phyloP scores from a whole-genome alignment of 371 early-diverging fungal genomes.

The Choanephora cucurbitarum region DNA sequence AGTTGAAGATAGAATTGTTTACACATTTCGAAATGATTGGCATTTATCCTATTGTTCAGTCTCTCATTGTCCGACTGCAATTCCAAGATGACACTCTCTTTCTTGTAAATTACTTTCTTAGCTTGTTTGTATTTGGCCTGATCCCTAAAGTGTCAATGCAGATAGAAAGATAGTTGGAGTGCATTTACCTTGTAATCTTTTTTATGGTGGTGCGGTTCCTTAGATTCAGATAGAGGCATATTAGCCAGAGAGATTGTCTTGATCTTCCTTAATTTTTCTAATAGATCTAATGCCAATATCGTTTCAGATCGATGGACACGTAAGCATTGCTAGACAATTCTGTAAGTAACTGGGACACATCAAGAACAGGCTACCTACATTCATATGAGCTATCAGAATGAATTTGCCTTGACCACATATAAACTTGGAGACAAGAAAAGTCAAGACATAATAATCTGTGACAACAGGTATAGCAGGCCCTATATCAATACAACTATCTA shows the following conservation, averaged over 20 bases:
- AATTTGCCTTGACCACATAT: slow-evolving; percentile 1
- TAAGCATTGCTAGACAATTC: not conserved
- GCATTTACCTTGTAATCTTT: not conserved
- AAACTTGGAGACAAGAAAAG: slow-evolving; percentile 1
- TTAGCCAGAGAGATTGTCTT: not conserved
- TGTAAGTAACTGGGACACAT: no score
- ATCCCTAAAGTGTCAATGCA: not conserved
- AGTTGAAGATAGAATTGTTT: no score
- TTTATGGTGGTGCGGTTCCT: not conserved
- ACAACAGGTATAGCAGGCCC: not conserved
- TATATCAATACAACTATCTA: not conserved
- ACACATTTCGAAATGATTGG: not conserved
- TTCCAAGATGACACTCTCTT: not conserved
- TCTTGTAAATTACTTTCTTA: not conserved
- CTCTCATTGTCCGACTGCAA: not conserved
- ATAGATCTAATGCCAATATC: not conserved
- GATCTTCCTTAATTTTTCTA: not conserved
- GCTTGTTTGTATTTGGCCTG: not conserved
- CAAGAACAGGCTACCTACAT: not conserved
- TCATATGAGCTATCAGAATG: slow-evolving; percentile 4
- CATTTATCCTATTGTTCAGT: not conserved
- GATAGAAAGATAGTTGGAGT: not conserved
- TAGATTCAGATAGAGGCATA: not conserved
- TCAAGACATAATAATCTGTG: slow-evolving; percentile 7
- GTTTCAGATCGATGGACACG: not conserved